phyloP scores from a whole-genome alignment of 208 protist species.

The Acanthamoeba castellanii region DNA sequence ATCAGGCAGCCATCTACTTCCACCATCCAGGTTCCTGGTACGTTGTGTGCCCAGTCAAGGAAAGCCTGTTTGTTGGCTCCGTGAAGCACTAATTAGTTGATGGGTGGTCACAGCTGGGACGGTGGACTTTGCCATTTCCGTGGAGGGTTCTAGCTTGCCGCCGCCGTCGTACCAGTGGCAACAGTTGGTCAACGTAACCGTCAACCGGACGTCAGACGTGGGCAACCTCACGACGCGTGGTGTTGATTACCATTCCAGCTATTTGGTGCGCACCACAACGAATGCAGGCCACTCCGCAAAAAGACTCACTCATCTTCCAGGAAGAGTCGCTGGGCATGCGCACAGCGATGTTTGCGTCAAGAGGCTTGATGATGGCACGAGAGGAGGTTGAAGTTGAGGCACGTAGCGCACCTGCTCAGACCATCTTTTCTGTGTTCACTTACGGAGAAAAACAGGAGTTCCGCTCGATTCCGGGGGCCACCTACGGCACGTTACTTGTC shows the following conservation, averaged over 20 bases:
- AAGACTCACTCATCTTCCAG: too few species aligned
- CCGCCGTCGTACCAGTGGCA: conserved; percentile 13
- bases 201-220: background rate
- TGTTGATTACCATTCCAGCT: background rate
- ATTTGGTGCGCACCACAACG: background rate
- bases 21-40: background rate
- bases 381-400: background rate
- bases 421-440: too few species aligned
- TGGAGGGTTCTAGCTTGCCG: background rate
- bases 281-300: too few species aligned
- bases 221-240: background rate
- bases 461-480: background rate
- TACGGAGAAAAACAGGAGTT: background rate
- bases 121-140: background rate
- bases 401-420: background rate
- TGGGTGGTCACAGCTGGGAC: too few species aligned
- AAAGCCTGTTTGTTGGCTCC: too few species aligned
- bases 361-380: background rate
- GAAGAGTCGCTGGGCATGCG: too few species aligned
- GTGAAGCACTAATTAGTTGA: too few species aligned
- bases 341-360: too few species aligned
- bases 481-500: background rate
- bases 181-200: background rate
- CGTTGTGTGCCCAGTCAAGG: too few species aligned
- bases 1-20: background rate